phyloP scores from a whole-genome alignment of 1,284 basidiomycete species.

The Cutaneotrichosporon arboriforme region DNA sequence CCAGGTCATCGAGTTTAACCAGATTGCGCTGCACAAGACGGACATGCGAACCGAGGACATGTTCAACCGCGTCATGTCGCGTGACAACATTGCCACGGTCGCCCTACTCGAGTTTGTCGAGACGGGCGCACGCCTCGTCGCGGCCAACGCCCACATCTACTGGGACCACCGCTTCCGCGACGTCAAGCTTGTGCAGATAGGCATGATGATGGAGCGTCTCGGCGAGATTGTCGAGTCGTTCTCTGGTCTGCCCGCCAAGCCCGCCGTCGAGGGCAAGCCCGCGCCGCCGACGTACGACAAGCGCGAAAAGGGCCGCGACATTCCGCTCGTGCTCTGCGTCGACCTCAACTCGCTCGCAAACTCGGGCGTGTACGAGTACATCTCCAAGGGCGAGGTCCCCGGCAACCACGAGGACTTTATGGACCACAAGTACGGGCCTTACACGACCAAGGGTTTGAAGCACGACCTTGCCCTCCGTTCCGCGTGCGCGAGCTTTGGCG shows the following conservation, averaged over 20 bases:
- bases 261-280: conserved; percentile 13
- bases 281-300: conserved; percentile 42
- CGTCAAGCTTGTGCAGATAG: conserved; percentile 95
- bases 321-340: conserved; percentile 84
- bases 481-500: conserved; percentile 66
- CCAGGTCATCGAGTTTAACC: conserved; percentile 89
- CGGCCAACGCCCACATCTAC: conserved; percentile 86
- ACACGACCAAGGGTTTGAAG: conserved; percentile 80
- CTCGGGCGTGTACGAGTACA: conserved; percentile 88
- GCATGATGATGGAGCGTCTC: conserved; percentile 86
- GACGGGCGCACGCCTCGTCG: conserved; percentile 79
- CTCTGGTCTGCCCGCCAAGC: conserved; percentile 62
- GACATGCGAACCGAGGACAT: conserved; percentile 99
- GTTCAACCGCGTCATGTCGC: conserved; percentile 96
- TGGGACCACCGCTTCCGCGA: conserved; percentile 93
- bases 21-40: conserved; percentile 83
- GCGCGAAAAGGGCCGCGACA: conserved; percentile 55
- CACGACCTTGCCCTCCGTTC: conserved; percentile 79
- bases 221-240: conserved; percentile 84
- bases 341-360: conserved; percentile 89
- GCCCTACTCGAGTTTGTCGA: conserved; percentile 79
- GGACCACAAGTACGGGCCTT: conserved; percentile 82
- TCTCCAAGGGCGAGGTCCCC: conserved; percentile 66
- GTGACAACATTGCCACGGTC: conserved; percentile 90
- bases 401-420: conserved; percentile 87